Evolutionary conservation across 306 rosid species (phyloP).

Genomic region (Coriaria nepalensis): DNA sequence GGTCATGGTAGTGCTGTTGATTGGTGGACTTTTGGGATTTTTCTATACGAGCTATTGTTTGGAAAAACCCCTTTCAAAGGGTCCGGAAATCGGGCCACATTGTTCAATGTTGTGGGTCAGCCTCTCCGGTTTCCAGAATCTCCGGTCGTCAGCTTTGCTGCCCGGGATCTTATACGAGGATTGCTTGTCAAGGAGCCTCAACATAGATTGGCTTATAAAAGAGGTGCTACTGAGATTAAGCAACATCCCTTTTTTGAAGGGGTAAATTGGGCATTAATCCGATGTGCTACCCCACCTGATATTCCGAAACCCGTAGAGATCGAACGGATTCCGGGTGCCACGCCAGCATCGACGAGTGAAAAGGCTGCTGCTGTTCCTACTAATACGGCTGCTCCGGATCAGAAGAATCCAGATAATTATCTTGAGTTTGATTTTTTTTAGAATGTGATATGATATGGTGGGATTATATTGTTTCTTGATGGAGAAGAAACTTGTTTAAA

Average conservation of each 20-base stretch:
- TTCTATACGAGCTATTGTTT: conserved; percentile 75
- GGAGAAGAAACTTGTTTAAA: conserved; percentile 36
- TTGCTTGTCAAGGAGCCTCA: conserved; percentile 91
- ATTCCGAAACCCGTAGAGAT: conserved; percentile 73
- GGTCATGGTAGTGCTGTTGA: conserved; percentile 98
- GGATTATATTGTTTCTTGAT: conserved; percentile 26
- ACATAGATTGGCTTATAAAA: conserved; percentile 75
- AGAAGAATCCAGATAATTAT: conserved; percentile 73
- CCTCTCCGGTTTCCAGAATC: conserved; percentile 88
- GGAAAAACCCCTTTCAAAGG: conserved; percentile 98
- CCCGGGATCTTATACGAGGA: conserved; percentile 83
- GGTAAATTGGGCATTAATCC: conserved; percentile 94
- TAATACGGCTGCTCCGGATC: conserved; percentile 39
- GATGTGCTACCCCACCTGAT: conserved; percentile 98
- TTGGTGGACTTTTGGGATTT: conserved; percentile 99
- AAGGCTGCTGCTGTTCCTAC: conserved; percentile 28
- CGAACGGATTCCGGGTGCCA: conserved; percentile 58
- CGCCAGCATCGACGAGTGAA: conserved; percentile 47
- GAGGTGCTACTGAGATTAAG: conserved; percentile 91
- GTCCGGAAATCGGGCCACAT: conserved; percentile 79
- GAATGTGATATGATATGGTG: conserved; percentile 22
- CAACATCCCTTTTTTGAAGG: conserved; percentile 97
- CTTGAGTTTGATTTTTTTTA: conserved; percentile 98
- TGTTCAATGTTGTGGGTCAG: conserved; percentile 86
- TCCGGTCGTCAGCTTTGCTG: conserved; percentile 86